phyloP scores from a whole-genome alignment of 306 rosid species.

The Senna siamea region DNA sequence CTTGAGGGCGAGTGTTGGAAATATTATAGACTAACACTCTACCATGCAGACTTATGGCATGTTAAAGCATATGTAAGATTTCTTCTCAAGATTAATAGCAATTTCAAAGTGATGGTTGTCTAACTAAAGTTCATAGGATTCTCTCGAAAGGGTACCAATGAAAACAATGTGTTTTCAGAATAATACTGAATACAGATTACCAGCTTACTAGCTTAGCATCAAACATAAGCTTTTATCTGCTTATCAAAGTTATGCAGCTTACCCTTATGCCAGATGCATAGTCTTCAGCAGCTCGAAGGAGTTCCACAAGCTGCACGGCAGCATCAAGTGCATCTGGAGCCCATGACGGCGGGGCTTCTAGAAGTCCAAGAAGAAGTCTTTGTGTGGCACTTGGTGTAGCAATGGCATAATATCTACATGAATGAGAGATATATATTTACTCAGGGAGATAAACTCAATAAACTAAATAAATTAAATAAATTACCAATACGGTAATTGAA shows the following conservation, averaged over 20 bases:
- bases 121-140: conserved; percentile 13
- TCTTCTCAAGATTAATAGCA: not conserved
- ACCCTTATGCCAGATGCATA: conserved; percentile 99
- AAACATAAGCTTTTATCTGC: conserved; percentile 21
- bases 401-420: conserved; percentile 90
- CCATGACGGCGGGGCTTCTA: conserved; percentile 99
- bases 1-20: too few relatives aligned
- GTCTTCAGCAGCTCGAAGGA: conserved; percentile 99
- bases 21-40: too few relatives aligned
- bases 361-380: conserved; percentile 98
- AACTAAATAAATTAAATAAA: conserved; percentile 15
- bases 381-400: conserved; percentile 99
- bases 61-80: not conserved
- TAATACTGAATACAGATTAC: conserved; percentile 15
- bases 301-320: conserved; percentile 98
- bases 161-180: not conserved
- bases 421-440: conserved; percentile 24
- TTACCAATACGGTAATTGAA: conserved; percentile 25
- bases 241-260: conserved; percentile 46
- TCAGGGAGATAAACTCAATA: conserved; percentile 18
- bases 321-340: conserved; percentile 99
- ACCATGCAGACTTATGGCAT: too few relatives aligned
- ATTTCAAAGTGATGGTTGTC: not conserved
- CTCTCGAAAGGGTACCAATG: conserved; percentile 6
- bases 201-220: conserved; percentile 4